Evolutionary conservation across 345 rosid species (phyloP), one percentile per base, ranked within the genome.

Genomic region (Acer campestre): DNA sequence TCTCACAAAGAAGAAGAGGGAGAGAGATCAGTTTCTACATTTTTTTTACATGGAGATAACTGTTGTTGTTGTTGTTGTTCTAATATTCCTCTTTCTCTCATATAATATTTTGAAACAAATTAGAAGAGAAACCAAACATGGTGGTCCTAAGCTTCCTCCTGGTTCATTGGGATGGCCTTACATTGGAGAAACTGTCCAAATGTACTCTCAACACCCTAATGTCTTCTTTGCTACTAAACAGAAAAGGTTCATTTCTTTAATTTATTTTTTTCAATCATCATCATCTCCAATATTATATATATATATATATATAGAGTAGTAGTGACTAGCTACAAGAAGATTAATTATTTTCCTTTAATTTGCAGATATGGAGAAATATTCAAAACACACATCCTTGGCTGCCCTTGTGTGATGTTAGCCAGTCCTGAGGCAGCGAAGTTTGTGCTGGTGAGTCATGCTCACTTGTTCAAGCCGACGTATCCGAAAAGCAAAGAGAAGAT

Each of bases 81-180:
- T 64, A 22, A 40, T 77, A 10, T 67, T 77, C 78, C 80, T 89
- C 68, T 63, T 83, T 13, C 82, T 90, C 70, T 88, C 74, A 48
- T 85, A 76, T 63, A 74, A 76, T 63, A 74, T 61, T 1, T 40
- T 73, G 49, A 86, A 71, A 66, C 72, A 55, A 51, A 88, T 22
- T 35, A 4, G 38, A 48, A 69, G 61, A 70, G 25, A 61, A 40
- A 27, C 66, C 51, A 66, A 71, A 73, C 49, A 74, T 29, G 80
- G 66, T 25, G 80, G 66, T 79, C n/a, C 77, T 64, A 87, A 87
- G 79, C 94, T 93, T 67, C 97, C 98, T 62, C 97, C 98, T 4
- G 98, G 98, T 70, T 90, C 97, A 68, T 83, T 90, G 93, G 97
- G 97, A 16, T 91, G 88, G 94, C 98, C 98, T 56, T 90, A 80